Evolutionary conservation across 176 grass and related monocot genomes (phyloP).

Genomic region (Lolium multiflorum): DNA sequence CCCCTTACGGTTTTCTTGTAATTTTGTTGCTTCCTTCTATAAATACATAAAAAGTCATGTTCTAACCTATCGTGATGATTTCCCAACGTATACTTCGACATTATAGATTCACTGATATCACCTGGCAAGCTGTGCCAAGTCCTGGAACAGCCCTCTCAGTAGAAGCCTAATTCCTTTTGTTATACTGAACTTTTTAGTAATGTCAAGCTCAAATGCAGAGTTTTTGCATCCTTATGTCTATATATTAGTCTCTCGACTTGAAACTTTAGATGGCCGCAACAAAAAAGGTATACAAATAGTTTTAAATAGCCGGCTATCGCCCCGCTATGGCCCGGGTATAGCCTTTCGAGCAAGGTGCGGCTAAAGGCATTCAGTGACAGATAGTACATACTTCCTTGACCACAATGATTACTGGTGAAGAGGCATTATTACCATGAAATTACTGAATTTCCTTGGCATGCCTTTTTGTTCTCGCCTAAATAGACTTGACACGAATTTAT

Average conservation of each 20-base stretch:
- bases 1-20: too few relatives aligned
- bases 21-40: too few relatives aligned
- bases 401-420: conserved; percentile 9
- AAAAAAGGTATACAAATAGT: too few relatives aligned
- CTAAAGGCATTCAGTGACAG: conserved; percentile 33
- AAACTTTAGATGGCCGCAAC: background rate
- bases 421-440: background rate
- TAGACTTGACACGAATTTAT: background rate
- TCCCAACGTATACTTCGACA: conserved; percentile 70
- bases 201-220: too few relatives aligned
- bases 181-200: background rate
- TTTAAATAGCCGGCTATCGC: too few relatives aligned
- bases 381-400: background rate
- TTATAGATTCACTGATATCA: conserved; percentile 58
- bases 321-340: too few relatives aligned
- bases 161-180: background rate
- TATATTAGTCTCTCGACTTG: too few relatives aligned
- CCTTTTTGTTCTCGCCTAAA: conserved; percentile 27
- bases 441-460: background rate
- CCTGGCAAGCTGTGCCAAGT: conserved; percentile 67
- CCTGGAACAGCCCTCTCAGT: conserved; percentile 47
- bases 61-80: background rate
- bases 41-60: too few relatives aligned
- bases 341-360: too few relatives aligned
- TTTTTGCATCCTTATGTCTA: background rate